Percentiles rank a stretch among this genome's conserved stretches.
These are phyloP conservation scores for Chaetomium fimeti DNA, from an alignment of 495 filamentous ascomycete species.

Conservation along the genomic window DNA sequence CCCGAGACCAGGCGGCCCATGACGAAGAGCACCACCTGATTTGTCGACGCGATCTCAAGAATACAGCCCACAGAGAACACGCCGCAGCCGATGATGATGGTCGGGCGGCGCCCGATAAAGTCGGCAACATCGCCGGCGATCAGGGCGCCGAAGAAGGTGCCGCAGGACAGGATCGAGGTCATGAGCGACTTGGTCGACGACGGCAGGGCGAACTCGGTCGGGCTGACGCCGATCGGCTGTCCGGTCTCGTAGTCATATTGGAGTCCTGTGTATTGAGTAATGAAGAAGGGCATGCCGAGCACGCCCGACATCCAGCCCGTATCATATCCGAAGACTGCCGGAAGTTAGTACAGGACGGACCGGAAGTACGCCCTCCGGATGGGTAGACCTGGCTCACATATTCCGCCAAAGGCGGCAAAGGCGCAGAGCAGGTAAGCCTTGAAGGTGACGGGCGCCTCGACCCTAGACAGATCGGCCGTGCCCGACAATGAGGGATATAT, in stretches of 20 bases:
- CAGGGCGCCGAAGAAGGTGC: constrained; percentile 73
- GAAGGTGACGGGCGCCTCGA: constrained; percentile 64
- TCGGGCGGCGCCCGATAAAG: constrained; percentile 63
- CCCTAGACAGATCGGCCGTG: constrained; percentile 48
- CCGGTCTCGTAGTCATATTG: constrained; percentile 55
- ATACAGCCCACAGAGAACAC: constrained; percentile 64
- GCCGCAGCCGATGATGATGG: constrained; percentile 62
- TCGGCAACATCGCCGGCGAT: constrained; percentile 69
- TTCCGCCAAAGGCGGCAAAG: constrained; percentile 18
- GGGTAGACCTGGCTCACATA: not conserved
- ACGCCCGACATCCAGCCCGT: constrained; percentile 65
- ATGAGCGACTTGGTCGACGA: constrained; percentile 60
- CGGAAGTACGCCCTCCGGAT: not conserved
- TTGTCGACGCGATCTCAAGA: constrained; percentile 53
- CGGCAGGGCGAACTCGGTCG: constrained; percentile 32
- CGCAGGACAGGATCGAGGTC: constrained; percentile 69
- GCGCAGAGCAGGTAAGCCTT: constrained; percentile 60
- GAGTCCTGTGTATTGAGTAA: constrained; percentile 62
- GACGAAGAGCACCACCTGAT: constrained; percentile 50
- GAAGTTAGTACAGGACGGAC: constrained; percentile 4
- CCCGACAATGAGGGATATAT: constrained; percentile 30
- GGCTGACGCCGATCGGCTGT: constrained; percentile 37
- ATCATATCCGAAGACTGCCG: constrained; percentile 59
- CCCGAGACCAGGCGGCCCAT: constrained; percentile 68
- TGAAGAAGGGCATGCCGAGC: constrained; percentile 54